A percentile compares a stretch with the other conserved stretches of the same genome.
These are phyloP conservation scores for Fibroporia radiculosa DNA, from an alignment of 768 basidiomycete species.

Conservation along the genomic window DNA sequence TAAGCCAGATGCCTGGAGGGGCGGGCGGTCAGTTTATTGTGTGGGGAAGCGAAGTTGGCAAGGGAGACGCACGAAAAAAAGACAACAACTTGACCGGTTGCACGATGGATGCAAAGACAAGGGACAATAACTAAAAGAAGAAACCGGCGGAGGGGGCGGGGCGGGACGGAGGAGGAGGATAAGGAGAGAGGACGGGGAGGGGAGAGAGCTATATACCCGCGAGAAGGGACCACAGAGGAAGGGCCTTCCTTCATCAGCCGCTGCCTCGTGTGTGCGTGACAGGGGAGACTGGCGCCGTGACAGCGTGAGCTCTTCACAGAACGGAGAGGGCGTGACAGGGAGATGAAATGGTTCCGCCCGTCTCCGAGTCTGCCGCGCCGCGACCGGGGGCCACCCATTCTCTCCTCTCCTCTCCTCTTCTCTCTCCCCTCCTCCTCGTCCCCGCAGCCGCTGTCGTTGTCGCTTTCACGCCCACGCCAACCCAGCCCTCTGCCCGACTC, in stretches of 20 bases:
- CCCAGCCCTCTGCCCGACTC: too few species aligned
- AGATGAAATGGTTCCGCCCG: slow-evolving; percentile 6
- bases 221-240: background rate
- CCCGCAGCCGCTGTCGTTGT: too few species aligned
- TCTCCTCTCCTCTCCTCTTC: too few species aligned
- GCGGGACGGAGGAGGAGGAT: slow-evolving; percentile 14
- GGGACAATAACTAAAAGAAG: slow-evolving; percentile 14
- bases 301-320: background rate
- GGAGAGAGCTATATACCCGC: slow-evolving; percentile 18
- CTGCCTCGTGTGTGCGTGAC: slow-evolving; percentile 9
- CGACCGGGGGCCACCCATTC: too few species aligned
- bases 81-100: slow-evolving; percentile 13
- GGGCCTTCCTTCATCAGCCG: background rate
- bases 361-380: too few species aligned
- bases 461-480: too few species aligned
- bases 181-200: slow-evolving; percentile 11
- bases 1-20: slow-evolving; percentile 13
- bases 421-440: too few species aligned
- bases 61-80: slow-evolving; percentile 10
- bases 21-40: slow-evolving; percentile 7
- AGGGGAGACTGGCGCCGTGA: background rate
- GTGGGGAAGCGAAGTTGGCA: slow-evolving; percentile 17
- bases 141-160: slow-evolving; percentile 12
- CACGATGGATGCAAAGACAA: slow-evolving; percentile 8
- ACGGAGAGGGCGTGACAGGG: slow-evolving; percentile 1